Percentiles rank a stretch among this genome's conserved stretches.
Evolutionary conservation across 768 basidiomycete species (phyloP).

Genomic region (Dentipellis fragilis): DNA sequence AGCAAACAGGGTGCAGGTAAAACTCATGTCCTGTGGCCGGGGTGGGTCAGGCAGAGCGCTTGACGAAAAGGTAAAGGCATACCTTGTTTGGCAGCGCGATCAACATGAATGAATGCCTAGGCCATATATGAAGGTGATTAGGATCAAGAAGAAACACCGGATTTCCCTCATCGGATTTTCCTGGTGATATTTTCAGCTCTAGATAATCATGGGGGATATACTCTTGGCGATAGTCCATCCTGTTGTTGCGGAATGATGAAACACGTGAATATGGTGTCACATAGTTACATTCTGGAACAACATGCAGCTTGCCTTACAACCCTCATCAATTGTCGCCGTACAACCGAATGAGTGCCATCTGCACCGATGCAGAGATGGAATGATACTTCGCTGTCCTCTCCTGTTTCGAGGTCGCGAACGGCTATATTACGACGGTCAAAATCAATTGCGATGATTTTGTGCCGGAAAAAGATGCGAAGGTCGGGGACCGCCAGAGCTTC

Average conservation of each 20-base stretch:
- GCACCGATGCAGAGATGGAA: conserved; percentile 86
- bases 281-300: conserved; percentile 19
- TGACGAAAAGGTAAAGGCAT: conserved; percentile 23
- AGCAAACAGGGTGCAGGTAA: conserved; percentile 95
- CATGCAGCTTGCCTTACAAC: conserved; percentile 63
- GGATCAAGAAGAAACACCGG: conserved; percentile 80
- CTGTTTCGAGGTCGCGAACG: conserved; percentile 36
- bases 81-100: conserved; percentile 98
- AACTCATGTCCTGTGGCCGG: conserved; percentile 66
- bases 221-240: conserved; percentile 92
- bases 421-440: conserved; percentile 54
- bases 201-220: conserved; percentile 96
- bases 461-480: conserved; percentile 66
- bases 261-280: conserved; percentile 5
- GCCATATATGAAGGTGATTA: conserved; percentile 98
- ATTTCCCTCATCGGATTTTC: conserved; percentile 46
- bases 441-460: conserved; percentile 70
- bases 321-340: conserved; percentile 91
- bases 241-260: conserved; percentile 23
- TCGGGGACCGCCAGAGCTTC: conserved; percentile 55
- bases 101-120: conserved; percentile 97
- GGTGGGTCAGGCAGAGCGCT: conserved; percentile 9
- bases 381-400: conserved; percentile 31
- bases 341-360: conserved; percentile 89
- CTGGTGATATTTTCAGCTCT: conserved; percentile 91